Conservation (phyloP, 176 grass and related monocot genomes). For the Avena eriantha region DNA sequence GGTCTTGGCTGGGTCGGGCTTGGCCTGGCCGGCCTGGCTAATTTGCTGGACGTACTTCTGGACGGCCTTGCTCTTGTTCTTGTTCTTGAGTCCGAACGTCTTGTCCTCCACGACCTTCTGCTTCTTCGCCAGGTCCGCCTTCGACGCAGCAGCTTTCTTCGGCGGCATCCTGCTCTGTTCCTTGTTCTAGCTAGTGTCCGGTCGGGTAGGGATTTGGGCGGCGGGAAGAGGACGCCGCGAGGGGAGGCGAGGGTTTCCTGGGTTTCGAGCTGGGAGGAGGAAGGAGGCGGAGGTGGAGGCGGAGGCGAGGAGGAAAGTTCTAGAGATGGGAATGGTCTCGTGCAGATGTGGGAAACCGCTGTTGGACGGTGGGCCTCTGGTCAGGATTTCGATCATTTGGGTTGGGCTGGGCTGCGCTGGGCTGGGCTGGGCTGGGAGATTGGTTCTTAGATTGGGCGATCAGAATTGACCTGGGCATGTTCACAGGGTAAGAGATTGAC, state of each 20-base stretch:
- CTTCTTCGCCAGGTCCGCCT: slow-evolving; percentile 91
- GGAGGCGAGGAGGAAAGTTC: slow-evolving; percentile 56
- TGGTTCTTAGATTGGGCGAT: not conserved
- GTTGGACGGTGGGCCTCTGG: slow-evolving; percentile 18
- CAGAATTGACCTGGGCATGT: not conserved
- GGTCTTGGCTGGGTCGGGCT: slow-evolving; percentile 71
- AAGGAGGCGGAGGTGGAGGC: slow-evolving; percentile 49
- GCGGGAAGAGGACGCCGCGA: slow-evolving; percentile 33
- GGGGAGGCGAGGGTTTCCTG: slow-evolving; percentile 42
- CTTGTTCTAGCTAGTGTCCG: not conserved
- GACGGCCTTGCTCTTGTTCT: slow-evolving; percentile 99
- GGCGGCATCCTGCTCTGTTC: slow-evolving; percentile 74
- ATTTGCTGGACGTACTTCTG: slow-evolving; percentile 96
- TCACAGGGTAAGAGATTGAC: too few species aligned
- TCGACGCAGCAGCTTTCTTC: slow-evolving; percentile 70
- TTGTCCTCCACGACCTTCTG: slow-evolving; percentile 99
- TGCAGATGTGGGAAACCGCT: slow-evolving; percentile 23
- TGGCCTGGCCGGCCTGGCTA: slow-evolving; percentile 77
- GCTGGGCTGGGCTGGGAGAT: not conserved
- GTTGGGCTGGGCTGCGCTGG: not conserved
- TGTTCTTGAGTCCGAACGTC: slow-evolving; percentile 99
- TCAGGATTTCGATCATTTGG: not conserved
- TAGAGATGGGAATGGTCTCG: slow-evolving; percentile 44
- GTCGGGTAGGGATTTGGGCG: not conserved
- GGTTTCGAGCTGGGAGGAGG: slow-evolving; percentile 54